Base-by-base conservation (phyloP, 768 basidiomycete genomes). In the Amanita thiersii region DNA sequence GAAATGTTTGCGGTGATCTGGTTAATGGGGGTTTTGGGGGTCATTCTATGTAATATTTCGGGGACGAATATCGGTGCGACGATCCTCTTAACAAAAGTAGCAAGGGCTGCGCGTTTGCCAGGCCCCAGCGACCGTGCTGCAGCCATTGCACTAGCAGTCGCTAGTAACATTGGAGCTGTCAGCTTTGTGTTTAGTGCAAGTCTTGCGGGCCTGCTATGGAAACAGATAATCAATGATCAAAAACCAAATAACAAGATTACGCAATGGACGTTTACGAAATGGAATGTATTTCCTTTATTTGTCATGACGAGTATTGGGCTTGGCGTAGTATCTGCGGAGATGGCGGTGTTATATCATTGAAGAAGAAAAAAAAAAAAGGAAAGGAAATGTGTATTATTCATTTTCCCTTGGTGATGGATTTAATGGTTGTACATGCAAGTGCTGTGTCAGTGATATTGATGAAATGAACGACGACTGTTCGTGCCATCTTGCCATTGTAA, bases 41-140 rank as follows among this genome's bases (percentile, higher is more conserved):
- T 90, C 28, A 55, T 88, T 29, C 65, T 87, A 17, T 90, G 86
- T 58, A 88, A 90, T 52, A 62, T 88, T 38, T 77, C 83, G 12
- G 89, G 90, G 0, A 93, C 90, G 4, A 93, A 93, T 61, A 93
- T 93, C 41, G 89, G 89, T 26, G 85, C 86, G 2, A 90, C 87
- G 12, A 92, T 97, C 56, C 72, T 96, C 23, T 74, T 93, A 11
- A 85, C 88, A 21, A 81, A 91, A 48, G 72, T 90, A 29, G 69
- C 88, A 5, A 77, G 76, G 31, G 70, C 69, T 1, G 68, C 76
- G 1, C 52, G 56, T 15, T 58, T 73, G 3, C 56, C 64, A 14
- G 40, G 51, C 4, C 50, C 57, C 44, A 62, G 52, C 34, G 47
- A 58, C n/a, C 69, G 74, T 12, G 79, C 74, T 1, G 82, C 79